Evolutionary conservation across 345 rosid species (phyloP).

Genomic region (Pelargonium nanum): DNA sequence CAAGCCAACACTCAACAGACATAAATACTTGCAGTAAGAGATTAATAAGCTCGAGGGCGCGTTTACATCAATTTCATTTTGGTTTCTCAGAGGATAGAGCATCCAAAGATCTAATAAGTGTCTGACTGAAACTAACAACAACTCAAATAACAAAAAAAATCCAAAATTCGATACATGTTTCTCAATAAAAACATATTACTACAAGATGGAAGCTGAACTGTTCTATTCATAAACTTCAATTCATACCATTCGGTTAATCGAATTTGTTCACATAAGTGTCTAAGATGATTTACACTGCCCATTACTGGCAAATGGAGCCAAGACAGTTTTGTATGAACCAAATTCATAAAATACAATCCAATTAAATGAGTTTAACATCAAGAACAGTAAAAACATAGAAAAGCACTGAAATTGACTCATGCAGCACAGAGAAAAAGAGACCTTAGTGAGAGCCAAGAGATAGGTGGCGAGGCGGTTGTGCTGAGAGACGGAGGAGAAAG

Average conservation of each 20-base stretch:
- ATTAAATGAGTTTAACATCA: too few relatives aligned
- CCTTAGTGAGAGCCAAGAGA: conserved; percentile 80
- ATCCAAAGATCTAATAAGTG: too few relatives aligned
- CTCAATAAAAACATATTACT: neutral
- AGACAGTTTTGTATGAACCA: too few relatives aligned
- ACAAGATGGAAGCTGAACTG: neutral
- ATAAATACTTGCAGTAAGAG: neutral
- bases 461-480: conserved; percentile 83
- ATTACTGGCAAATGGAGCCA: too few relatives aligned
- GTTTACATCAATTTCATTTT: neutral
- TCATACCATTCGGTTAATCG: neutral
- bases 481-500: conserved; percentile 77
- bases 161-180: neutral
- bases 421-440: conserved; percentile 8
- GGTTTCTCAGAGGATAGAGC: too few relatives aligned
- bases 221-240: neutral
- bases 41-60: neutral
- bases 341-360: too few relatives aligned
- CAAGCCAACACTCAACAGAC: conserved; percentile 2
- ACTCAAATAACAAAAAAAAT: neutral
- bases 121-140: neutral
- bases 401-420: neutral
- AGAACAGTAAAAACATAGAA: too few relatives aligned
- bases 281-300: too few relatives aligned
- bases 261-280: neutral